Conservation (phyloP, 169 alveolate species). For the Nephromyces sp. region DNA sequence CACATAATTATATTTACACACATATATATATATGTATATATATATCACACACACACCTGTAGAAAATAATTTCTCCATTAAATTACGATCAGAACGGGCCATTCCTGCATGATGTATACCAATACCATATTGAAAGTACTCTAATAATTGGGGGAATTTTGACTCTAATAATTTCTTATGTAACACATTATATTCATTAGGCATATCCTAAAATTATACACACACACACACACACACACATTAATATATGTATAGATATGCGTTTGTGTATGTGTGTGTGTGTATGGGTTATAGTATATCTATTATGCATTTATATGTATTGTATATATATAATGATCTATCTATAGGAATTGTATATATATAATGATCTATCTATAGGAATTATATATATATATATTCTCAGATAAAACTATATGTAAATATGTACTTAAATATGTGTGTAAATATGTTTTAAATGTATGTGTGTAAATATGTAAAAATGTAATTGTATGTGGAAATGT, state of each 20-base stretch:
- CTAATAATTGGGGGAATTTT: conserved; percentile 24
- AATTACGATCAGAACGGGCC: conserved; percentile 79
- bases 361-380: not conserved
- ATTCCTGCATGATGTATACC: conserved; percentile 99
- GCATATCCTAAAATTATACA: not conserved
- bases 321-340: not conserved
- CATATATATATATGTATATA: no score
- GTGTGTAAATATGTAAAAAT: no score
- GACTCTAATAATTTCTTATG: not conserved
- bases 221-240: not conserved
- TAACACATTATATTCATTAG: not conserved
- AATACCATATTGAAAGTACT: conserved; percentile 85
- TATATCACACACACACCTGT: no score
- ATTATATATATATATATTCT: no score
- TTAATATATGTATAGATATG: not conserved
- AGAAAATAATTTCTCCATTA: conserved; percentile 77
- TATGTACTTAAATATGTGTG: no score
- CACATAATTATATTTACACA: no score
- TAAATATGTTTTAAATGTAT: not conserved
- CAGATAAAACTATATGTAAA: no score
- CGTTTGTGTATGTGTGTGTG: not conserved
- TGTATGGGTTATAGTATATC: not conserved
- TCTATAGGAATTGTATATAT: not conserved
- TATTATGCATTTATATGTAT: not conserved
- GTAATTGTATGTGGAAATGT: not conserved